Base-by-base conservation (phyloP, 768 basidiomycete species). In the Tricholoma terreum region DNA sequence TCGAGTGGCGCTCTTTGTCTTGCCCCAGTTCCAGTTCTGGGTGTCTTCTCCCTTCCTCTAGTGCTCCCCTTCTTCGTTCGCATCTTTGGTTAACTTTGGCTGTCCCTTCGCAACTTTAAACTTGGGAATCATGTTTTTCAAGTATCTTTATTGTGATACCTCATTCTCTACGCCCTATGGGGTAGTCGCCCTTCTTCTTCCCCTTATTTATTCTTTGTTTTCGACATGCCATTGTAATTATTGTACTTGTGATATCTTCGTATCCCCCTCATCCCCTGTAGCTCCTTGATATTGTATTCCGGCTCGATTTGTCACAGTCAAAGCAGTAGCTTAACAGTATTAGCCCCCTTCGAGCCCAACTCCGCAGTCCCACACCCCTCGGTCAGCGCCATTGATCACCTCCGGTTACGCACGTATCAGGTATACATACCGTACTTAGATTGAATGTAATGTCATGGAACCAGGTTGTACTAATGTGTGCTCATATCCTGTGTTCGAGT, bases 71-170 rank as follows among this genome's bases (percentile, higher is more conserved):
- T 51, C 35, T 55, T 52, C 15, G 38, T 53, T 12, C 30, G 38
- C 24, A 51, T 27, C 45, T 46, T 27, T 12, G 4, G 22, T 46
- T 43, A 15, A 27, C 14, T 2, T 40, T 55, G 34, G 15, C 38
- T 34, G 1, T 38, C 31, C 57, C 33, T 11, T 52, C 50, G 22
- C 36, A 22, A 31, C 50, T 54, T 42, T 33, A 17, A n/a, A n/a
- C 48, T 14, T 30, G 45, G 46, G 21, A 50, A 48, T 24, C 33
- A 21, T 46, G 19, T 12, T 22, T 57, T 60, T 61, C 15, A 33
- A 43, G 35, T 64, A 65, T 66, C 59, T 65, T 67, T 67, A 66
- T 69, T 64, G 68, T 61, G 65, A 60, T 63, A 65, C 66, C 63
- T 46, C 53, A 50, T 58, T n/a, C 10, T 31, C 8, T 48, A 30